Base-by-base conservation (phyloP, 2,329 filamentous ascomycete genomes). In the Exophiala sideris region DNA sequence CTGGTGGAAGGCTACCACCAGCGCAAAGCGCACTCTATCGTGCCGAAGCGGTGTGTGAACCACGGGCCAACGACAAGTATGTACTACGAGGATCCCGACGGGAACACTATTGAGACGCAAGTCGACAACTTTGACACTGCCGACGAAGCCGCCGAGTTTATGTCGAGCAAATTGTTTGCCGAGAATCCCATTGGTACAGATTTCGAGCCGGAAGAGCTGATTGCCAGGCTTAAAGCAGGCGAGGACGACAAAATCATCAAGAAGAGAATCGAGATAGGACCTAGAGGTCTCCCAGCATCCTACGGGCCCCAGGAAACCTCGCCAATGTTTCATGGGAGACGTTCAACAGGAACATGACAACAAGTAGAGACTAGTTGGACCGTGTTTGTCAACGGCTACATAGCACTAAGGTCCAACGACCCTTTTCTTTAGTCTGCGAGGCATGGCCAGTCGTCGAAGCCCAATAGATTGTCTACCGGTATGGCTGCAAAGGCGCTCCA, bases 161-260 rank as follows among this genome's bases (percentile, higher is more conserved):
- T 50, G 47, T 18, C n/a, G 21, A 6, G 5, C 12, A 18, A 18
- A 7, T 5, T 16, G 24, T 50, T 50, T 14, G 47, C 36, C 3
- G 47, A 42, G 21, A 50, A 50, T 16, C n/a, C 47, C 3, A 20
- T 50, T 14, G 47, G 47, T 16, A 16, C 20, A 16, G 47, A 50
- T 11, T 50, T 50, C 24, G 38, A 41, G 3, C 47, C 47, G 3
- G 36, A 50, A 7, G 47, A 41, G 3, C 21, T 50, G 11, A 21
- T 16, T 12, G 47, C 12, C 9, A 18, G 38, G 2, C 6, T 50
- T 18, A 12, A 20, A 12, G 12, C 11, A 3, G 47, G 47, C 12
- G 47, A 41, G 47, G 47, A 50, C 29, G 9, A 50, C 7, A 50
- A 42, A n/a, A 8, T 12, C 9, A 50, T 50, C 18, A 50, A 50